phyloP scores from a whole-genome alignment of 164 flowering plant species.

The Stephania japonica region DNA sequence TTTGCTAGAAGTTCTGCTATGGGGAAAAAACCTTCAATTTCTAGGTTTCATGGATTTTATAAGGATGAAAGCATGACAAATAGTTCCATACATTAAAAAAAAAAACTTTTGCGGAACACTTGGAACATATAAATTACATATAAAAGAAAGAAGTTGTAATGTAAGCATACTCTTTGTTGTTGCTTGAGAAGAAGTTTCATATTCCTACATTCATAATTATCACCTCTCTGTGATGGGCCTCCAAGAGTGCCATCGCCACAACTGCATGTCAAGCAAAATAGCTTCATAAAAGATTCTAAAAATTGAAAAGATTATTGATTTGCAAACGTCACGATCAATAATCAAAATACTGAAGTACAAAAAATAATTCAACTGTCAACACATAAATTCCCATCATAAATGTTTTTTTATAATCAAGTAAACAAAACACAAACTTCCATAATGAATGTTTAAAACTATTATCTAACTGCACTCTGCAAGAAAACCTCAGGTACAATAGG shows the following conservation, averaged over 20 bases:
- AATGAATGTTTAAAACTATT: not conserved
- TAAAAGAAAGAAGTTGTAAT: not conserved
- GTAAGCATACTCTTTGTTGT: constrained; percentile 80
- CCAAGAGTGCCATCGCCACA: constrained; percentile 99
- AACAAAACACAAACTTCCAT: not conserved
- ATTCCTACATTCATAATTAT: constrained; percentile 93
- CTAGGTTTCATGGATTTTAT: no score
- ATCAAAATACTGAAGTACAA: not conserved
- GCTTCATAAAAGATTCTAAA: not conserved
- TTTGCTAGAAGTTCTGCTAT: no score
- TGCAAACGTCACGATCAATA: not conserved
- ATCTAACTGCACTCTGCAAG: no score
- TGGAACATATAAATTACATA: not conserved
- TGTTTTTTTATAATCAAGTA: not conserved
- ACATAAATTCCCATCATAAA: not conserved
- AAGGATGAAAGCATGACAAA: no score
- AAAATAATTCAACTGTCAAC: not conserved
- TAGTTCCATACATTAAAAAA: no score
- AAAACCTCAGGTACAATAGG: not conserved
- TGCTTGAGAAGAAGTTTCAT: constrained; percentile 99
- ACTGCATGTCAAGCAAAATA: constrained; percentile 36
- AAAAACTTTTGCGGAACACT: not conserved
- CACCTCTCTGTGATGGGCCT: constrained; percentile 80
- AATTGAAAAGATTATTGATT: not conserved
- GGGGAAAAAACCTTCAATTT: no score